Evolutionary conservation across 495 filamentous ascomycete species (phyloP).

Genomic region (Bacidia gigantensis): DNA sequence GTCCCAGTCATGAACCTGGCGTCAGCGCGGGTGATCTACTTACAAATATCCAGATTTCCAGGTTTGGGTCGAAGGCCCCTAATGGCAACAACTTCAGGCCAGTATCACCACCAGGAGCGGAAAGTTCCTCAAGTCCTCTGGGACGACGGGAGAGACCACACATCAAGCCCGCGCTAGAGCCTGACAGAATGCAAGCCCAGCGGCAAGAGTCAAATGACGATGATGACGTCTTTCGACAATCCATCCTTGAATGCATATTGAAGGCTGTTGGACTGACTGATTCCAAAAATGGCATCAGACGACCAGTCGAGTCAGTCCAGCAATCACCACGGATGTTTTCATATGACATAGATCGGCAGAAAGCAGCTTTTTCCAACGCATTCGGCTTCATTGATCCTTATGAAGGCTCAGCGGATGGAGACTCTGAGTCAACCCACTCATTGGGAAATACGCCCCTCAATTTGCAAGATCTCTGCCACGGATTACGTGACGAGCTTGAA

Average conservation of each 20-base stretch:
- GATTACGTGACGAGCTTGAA: conserved; percentile 84
- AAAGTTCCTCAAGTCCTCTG: conserved; percentile 39
- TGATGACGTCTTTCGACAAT: conserved; percentile 74
- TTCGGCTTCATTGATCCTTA: conserved; percentile 92
- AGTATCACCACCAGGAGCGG: conserved; percentile 20
- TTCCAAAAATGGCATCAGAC: conserved; percentile 44
- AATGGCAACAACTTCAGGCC: conserved; percentile 20
- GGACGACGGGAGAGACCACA: conserved; percentile 42
- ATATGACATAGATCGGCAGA: conserved; percentile 72
- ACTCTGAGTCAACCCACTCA: conserved; percentile 73
- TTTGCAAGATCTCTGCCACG: conserved; percentile 45
- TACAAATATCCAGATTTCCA: conserved; percentile 61
- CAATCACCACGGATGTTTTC: conserved; percentile 74
- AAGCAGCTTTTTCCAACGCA: conserved; percentile 74
- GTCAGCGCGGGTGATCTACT: conserved; percentile 68
- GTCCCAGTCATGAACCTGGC: conserved; percentile 15
- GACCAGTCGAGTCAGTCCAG: conserved; percentile 59
- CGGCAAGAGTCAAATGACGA: conserved; percentile 70
- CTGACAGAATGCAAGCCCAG: conserved; percentile 36
- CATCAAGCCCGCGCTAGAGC: conserved; percentile 42
- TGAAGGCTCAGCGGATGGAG: conserved; percentile 66
- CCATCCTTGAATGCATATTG: conserved; percentile 88
- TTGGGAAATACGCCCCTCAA: conserved; percentile 38
- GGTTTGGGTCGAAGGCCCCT: conserved; percentile 29
- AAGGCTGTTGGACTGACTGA: conserved; percentile 79